Evolutionary conservation across 2,329 filamentous ascomycete species (phyloP).

Genomic region (Curvularia hawaiiensis): DNA sequence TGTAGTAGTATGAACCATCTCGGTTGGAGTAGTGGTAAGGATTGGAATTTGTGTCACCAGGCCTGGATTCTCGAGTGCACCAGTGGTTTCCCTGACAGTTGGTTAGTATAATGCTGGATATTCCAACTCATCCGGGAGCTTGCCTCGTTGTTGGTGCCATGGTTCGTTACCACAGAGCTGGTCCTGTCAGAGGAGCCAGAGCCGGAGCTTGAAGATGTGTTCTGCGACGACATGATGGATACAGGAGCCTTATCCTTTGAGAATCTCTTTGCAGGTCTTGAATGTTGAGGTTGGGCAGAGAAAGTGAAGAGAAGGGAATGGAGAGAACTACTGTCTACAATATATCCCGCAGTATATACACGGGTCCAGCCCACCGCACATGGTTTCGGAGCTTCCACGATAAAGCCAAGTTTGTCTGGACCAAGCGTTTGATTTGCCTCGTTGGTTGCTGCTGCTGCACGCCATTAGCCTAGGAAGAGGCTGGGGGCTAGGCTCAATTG

Average conservation of each 20-base stretch:
- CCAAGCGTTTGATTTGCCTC: not conserved
- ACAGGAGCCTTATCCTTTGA: not conserved
- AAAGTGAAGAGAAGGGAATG: not conserved
- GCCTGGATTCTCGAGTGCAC: constrained; percentile 47
- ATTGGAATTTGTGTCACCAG: constrained; percentile 42
- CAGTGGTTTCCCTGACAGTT: constrained; percentile 47
- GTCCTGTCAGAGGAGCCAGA: constrained; percentile 14
- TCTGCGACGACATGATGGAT: constrained; percentile 6
- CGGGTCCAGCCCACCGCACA: not conserved
- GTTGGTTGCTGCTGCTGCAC: not conserved
- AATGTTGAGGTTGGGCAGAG: not conserved
- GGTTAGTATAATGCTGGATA: not conserved
- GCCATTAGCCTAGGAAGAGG: not conserved
- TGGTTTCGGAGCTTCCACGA: not conserved
- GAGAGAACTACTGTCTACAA: not conserved
- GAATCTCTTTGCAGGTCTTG: not conserved
- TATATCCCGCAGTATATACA: not conserved
- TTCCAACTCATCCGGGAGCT: not conserved
- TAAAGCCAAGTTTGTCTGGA: not conserved
- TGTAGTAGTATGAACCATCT: constrained; percentile 46
- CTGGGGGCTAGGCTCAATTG: not conserved
- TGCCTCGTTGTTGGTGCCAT: constrained; percentile 48
- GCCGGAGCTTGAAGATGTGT: constrained; percentile 19
- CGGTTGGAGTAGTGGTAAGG: constrained; percentile 50
- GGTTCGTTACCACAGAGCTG: constrained; percentile 47